Base-by-base conservation (phyloP, 352 stramenopile genomes). In the Globisporangium nunn region DNA sequence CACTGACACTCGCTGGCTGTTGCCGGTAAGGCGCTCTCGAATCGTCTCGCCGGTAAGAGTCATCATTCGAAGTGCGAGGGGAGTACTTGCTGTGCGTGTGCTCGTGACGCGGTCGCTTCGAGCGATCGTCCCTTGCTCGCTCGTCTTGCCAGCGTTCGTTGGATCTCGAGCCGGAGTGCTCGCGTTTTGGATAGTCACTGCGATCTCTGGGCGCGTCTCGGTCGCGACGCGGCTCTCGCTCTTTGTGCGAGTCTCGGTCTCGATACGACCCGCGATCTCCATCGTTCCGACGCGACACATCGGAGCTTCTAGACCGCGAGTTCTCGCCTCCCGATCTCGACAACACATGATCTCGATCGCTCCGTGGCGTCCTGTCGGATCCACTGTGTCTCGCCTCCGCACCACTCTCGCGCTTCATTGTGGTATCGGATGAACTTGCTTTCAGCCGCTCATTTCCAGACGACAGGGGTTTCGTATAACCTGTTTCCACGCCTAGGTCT, bases 71-170 rank as follows among this genome's bases (percentile, higher is more conserved):
- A 52, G 56, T 35, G 35, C 41, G 52, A 50, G 50, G 44, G 7
- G 58, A 58, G 46, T 50, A 39, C 33, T 31, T 50, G 18, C 31
- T 41, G 23, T 64, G 14, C 28, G 8, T 43, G 18, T 33, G 30
- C 23, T 56, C 49, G 17, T 60, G 29, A 40, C 54, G 52, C 8
- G 53, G 48, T 29, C 54, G 37, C 31, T 65, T 63, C 1, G 58
- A 39, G 39, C 18, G 44, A 39, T 53, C 44, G 6, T 53, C 39
- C 7, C 31, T 28, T 18, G 14, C 1, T 39, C 43, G 41, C 0
- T 58, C 49, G 15, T 39, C 45, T 17, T 31, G n/a, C 23, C 56
- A 10, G 31, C 30, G 33, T 6, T 61, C 40, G 10, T 30, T 33
- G 10, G 30, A 52, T 50, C 53, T 18, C 10, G 15, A n/a, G 14